Evolutionary conservation across 768 basidiomycete genomes (phyloP).

Genomic region (Leccinum barrowsii): DNA sequence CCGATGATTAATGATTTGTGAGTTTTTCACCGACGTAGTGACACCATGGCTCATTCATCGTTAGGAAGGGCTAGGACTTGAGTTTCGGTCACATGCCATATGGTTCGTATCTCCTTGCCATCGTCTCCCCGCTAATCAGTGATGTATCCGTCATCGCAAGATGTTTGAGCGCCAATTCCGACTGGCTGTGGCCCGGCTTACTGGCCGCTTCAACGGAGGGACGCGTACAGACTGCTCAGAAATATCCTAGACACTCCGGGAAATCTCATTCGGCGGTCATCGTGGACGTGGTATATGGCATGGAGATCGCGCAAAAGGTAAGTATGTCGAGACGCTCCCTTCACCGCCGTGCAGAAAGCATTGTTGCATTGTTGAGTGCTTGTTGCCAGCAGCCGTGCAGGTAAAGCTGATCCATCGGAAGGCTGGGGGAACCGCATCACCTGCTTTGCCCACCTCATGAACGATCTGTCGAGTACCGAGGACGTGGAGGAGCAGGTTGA

Average conservation of each 20-base stretch:
- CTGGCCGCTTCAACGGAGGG: constrained; percentile 43
- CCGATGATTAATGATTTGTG: constrained; percentile 52
- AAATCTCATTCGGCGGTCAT: constrained; percentile 45
- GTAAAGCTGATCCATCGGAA: constrained; percentile 7
- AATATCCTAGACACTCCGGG: constrained; percentile 41
- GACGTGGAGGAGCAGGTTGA: constrained; percentile 26
- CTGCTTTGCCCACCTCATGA: constrained; percentile 29
- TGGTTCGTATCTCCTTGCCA: constrained; percentile 24
- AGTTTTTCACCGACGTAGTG: constrained; percentile 8
- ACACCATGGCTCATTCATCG: constrained; percentile 8
- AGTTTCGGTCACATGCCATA: constrained; percentile 56
- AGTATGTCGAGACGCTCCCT: constrained; percentile 44
- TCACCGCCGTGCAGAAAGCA: constrained; percentile 32
- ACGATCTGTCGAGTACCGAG: constrained; percentile 13
- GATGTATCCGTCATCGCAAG: constrained; percentile 36
- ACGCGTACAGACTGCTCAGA: constrained; percentile 44
- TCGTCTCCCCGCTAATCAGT: not conserved
- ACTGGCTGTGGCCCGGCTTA: constrained; percentile 38
- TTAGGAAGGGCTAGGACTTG: constrained; percentile 46
- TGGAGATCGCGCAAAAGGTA: constrained; percentile 39
- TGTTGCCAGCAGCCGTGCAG: not conserved
- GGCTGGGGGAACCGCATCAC: constrained; percentile 28
- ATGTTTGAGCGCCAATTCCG: constrained; percentile 53
- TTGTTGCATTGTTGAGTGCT: constrained; percentile 34
- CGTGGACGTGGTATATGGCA: constrained; percentile 53